phyloP scores from a whole-genome alignment of 352 stramenopile species.

The Phytophthora kernoviae region DNA sequence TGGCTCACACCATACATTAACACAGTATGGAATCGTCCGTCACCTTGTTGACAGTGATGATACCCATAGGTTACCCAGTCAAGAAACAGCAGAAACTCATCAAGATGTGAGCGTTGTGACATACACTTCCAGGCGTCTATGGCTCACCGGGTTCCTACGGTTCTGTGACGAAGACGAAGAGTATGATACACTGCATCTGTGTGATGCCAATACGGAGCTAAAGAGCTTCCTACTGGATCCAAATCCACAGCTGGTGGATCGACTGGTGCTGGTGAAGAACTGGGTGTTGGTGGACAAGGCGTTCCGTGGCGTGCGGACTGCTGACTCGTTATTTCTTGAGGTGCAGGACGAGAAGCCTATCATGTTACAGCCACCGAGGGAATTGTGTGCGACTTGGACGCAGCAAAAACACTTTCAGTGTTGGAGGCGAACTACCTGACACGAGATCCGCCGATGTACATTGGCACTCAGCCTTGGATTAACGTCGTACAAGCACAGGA shows the following conservation, averaged over 20 bases:
- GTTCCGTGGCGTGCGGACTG: conserved; percentile 8
- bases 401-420: conserved; percentile 25
- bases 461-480: conserved; percentile 30
- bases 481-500: conserved; percentile 1
- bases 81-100: background rate
- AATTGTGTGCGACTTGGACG: conserved; percentile 14
- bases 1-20: conserved; percentile 9
- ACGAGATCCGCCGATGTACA: conserved; percentile 57
- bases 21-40: conserved; percentile 15
- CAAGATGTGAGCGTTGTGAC: conserved; percentile 23
- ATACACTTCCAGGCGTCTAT: conserved; percentile 41
- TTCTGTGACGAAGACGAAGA: conserved; percentile 26
- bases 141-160: conserved; percentile 58
- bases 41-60: conserved; percentile 13
- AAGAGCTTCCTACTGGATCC: conserved; percentile 48
- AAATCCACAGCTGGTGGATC: conserved; percentile 36
- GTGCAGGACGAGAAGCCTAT: conserved; percentile 30
- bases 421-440: conserved; percentile 38
- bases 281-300: conserved; percentile 58
- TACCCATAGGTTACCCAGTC: conserved; percentile 2
- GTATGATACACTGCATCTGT: conserved; percentile 34
- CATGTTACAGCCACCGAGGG: conserved; percentile 1
- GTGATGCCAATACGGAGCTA: conserved; percentile 38
- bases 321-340: conserved; percentile 43
- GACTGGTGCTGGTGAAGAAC: conserved; percentile 60